Percentiles rank a stretch among this genome's conserved stretches.
These are phyloP conservation scores for Lipomyces oligophaga DNA, from an alignment of 805 yeast species.

Conservation along the genomic window DNA sequence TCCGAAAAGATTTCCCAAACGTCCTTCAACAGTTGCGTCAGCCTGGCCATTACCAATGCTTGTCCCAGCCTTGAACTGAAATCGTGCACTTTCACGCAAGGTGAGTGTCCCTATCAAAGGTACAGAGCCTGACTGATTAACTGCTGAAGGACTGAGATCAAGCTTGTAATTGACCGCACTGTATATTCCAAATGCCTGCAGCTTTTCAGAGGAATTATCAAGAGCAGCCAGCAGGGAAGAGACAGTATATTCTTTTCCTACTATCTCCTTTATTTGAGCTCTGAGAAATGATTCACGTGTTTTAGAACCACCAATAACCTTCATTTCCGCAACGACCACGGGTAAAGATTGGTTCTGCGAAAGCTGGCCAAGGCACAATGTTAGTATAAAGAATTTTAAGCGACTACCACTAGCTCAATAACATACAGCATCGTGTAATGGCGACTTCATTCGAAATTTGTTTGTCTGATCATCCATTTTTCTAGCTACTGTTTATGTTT, in stretches of 20 bases:
- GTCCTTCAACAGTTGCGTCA: constrained; percentile 81
- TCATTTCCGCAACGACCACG: constrained; percentile 32
- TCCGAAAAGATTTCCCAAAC: constrained; percentile 57
- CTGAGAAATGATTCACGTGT: constrained; percentile 34
- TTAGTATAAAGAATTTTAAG: background rate
- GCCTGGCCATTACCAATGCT: constrained; percentile 97
- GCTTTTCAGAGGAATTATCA: constrained; percentile 34
- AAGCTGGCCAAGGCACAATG: constrained; percentile 8
- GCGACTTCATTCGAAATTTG: constrained; percentile 12
- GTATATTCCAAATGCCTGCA: constrained; percentile 35
- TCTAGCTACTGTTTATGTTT: too few species aligned
- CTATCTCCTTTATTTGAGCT: constrained; percentile 36
- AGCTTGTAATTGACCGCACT: constrained; percentile 31
- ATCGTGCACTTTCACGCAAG: constrained; percentile 49
- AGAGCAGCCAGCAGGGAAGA: constrained; percentile 32
- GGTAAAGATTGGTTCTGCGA: constrained; percentile 33
- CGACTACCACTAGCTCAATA: background rate
- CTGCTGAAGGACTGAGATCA: constrained; percentile 25
- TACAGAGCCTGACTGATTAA: constrained; percentile 10
- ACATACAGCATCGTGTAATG: constrained; percentile 18
- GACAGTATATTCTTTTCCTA: constrained; percentile 32
- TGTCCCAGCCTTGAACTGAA: constrained; percentile 87
- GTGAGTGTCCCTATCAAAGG: constrained; percentile 29
- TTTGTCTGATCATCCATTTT: too few species aligned
- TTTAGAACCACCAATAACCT: constrained; percentile 35